Conservation (phyloP, 306 rosid species). For the Cucumis sativus region Cucumber_9930_V3 NC_026657.2:39280501-39281000, state of each 20-base stretch:
- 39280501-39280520: conserved; percentile 14
- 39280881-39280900: background rate
- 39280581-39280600: background rate
- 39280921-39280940: background rate
- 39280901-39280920: background rate
- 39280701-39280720: conserved; percentile 21
- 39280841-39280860: background rate
- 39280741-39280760: conserved; percentile 44
- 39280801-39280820: background rate
- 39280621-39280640: background rate
- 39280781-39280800: conserved; percentile 25
- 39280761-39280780: conserved; percentile 36
- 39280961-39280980: background rate
- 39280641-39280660: conserved; percentile 22
- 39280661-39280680: conserved; percentile 19
- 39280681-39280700: conserved; percentile 49
- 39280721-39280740: conserved; percentile 29
- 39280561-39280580: background rate
- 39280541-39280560: background rate
- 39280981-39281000: background rate
- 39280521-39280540: background rate
- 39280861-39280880: background rate
- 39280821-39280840: background rate
- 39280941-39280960: background rate
- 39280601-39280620: background rate